Percentiles rank a stretch among this genome's conserved stretches.
Evolutionary conservation across 1,139 yeast species (phyloP).

Genomic region (Scheffersomyces segobiensis): DNA sequence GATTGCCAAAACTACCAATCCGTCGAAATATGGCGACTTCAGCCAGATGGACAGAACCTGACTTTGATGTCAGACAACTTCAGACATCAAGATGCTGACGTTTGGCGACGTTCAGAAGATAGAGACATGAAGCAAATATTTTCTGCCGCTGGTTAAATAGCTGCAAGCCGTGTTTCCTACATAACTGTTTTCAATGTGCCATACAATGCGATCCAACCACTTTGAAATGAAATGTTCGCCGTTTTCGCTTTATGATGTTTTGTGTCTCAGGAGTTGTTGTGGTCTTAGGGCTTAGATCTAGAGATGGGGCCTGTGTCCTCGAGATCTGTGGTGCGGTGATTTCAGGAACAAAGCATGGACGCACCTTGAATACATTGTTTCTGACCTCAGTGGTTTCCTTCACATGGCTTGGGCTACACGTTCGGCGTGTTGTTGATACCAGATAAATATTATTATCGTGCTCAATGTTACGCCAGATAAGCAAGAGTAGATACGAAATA

Average conservation of each 20-base stretch:
- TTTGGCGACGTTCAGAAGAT: neutral
- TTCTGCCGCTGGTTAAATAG: neutral
- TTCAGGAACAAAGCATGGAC: neutral
- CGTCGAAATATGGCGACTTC: neutral
- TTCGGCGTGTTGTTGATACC: neutral
- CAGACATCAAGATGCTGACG: neutral
- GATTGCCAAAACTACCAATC: neutral
- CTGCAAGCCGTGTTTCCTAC: neutral
- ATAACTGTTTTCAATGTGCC: neutral
- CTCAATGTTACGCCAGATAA: neutral
- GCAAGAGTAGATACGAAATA: neutral
- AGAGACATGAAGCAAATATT: neutral
- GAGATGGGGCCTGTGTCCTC: neutral
- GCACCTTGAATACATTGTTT: neutral
- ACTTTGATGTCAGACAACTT: neutral
- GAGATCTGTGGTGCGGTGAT: neutral
- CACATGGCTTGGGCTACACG: neutral
- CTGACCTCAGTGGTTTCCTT: neutral
- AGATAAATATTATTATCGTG: neutral
- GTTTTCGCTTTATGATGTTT: neutral
- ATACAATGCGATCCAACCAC: neutral
- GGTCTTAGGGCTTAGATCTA: neutral
- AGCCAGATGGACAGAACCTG: neutral
- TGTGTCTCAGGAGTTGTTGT: neutral
- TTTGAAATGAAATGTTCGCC: neutral